Evolutionary conservation across 768 basidiomycete species (phyloP).

Genomic region (Suillus variegatus): DNA sequence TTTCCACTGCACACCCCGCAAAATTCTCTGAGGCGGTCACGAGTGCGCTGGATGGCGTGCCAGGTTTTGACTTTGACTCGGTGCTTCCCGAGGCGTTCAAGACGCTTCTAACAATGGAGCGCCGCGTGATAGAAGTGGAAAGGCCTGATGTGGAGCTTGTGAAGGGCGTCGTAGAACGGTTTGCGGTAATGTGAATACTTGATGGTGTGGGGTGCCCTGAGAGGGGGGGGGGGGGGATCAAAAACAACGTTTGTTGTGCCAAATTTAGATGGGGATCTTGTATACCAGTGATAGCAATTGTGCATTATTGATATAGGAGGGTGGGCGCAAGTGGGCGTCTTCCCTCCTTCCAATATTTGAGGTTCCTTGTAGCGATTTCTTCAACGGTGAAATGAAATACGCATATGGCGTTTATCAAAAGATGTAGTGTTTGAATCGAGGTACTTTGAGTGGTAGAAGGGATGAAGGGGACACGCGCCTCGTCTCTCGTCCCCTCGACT

Average conservation of each 20-base stretch:
- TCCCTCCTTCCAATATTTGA: not conserved
- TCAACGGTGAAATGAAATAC: not conserved
- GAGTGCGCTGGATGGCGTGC: constrained; percentile 57
- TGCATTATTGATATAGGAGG: not conserved
- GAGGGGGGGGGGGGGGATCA: not conserved
- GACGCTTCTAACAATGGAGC: constrained; percentile 74
- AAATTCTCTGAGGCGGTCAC: constrained; percentile 96
- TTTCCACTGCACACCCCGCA: constrained; percentile 96
- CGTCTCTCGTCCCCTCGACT: not conserved
- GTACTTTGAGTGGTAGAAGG: not conserved
- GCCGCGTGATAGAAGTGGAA: constrained; percentile 77
- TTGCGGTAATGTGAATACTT: constrained; percentile 12
- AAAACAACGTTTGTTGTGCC: not conserved
- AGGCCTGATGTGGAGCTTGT: constrained; percentile 71
- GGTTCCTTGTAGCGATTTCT: not conserved
- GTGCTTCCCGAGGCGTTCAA: constrained; percentile 85
- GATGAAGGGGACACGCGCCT: not conserved
- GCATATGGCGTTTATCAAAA: not conserved
- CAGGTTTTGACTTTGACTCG: constrained; percentile 78
- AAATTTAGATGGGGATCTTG: not conserved
- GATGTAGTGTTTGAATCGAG: not conserved
- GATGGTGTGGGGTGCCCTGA: not conserved
- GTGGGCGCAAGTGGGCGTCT: not conserved
- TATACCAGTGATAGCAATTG: not conserved
- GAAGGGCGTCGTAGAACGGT: constrained; percentile 61